Base-by-base conservation (phyloP, 495 filamentous ascomycete genomes). In the Parachaetomium inaequale region DNA sequence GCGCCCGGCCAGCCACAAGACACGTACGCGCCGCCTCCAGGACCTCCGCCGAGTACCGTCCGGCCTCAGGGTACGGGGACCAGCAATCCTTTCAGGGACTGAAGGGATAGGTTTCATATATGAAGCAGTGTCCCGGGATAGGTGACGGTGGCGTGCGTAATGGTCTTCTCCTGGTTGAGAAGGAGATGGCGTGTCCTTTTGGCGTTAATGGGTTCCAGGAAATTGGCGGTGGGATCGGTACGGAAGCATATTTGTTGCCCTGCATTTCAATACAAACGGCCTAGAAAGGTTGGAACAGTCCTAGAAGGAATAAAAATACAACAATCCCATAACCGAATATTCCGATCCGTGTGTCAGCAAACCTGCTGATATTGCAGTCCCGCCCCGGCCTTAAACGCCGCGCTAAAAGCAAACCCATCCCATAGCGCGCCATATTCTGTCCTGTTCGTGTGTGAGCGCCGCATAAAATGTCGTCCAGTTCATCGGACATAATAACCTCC, bases 21-120 rank as follows among this genome's bases (percentile, higher is more conserved):
- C 19, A n/a, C 26, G 19, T 55, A 55, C 23, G 55, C 56, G 2
- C 56, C 56, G 8, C 62, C 62, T 5, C 32, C 63, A 6, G 62
- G 79, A 40, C 78, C 79, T 7, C 78, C 79, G 5, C 78, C 64
- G 38, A 50, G 31, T 8, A 11, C 55, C 4, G 42, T 61, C 26
- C 63, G 25, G 36, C 56, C 60, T 12, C 52, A 71, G 53, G 62
- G 55, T 7, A 69, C 67, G 6, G 69, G 69, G 7, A 69, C 59
- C 21, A 66, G 36, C 45, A 69, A 73, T 58, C 68, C 67, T 11
- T 70, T 68, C 57, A 59, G 67, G 11, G 36, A 31, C 29, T 69
- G 55, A 65, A 42, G 12, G 26, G 12, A 8, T n/a, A 54, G 29
- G 60, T 55, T 21, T 15, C 49, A 19, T 4, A 3, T 0, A 0